Evolutionary conservation across 495 filamentous ascomycete species (phyloP).

Genomic region (Xylaria flabelliformis): DNA sequence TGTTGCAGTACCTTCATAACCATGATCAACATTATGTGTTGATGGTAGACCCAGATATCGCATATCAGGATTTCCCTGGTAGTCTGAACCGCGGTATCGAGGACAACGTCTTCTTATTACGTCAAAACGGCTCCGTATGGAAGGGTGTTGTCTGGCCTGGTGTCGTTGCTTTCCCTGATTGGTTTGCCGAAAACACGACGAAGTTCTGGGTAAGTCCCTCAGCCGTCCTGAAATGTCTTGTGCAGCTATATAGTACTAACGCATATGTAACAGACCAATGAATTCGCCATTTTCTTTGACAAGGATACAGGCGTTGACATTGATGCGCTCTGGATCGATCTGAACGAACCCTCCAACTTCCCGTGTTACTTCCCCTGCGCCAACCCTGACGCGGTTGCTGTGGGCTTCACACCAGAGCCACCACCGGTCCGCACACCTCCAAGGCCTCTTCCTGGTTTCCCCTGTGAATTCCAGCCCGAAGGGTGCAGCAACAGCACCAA

Average conservation of each 20-base stretch:
- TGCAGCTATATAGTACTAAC: neutral
- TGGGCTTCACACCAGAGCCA: conserved; percentile 68
- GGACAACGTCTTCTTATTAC: conserved; percentile 68
- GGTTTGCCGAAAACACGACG: conserved; percentile 73
- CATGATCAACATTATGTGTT: conserved; percentile 81
- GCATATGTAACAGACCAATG: conserved; percentile 48
- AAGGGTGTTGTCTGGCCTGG: conserved; percentile 88
- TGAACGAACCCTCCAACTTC: conserved; percentile 72
- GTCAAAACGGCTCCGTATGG: conserved; percentile 69
- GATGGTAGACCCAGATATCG: conserved; percentile 88
- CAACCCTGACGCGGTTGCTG: conserved; percentile 55
- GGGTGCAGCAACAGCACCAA: conserved; percentile 39
- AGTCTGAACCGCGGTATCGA: conserved; percentile 68
- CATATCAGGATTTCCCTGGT: conserved; percentile 66
- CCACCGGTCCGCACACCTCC: conserved; percentile 68
- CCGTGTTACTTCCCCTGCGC: conserved; percentile 81
- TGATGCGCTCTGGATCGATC: conserved; percentile 87
- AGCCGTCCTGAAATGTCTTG: too few relatives aligned
- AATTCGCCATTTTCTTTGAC: conserved; percentile 75
- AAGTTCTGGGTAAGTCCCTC: conserved; percentile 71
- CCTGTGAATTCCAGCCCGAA: conserved; percentile 71
- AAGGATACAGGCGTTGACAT: conserved; percentile 73
- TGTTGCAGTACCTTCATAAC: conserved; percentile 64
- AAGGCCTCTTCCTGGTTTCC: conserved; percentile 72
- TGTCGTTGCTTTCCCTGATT: conserved; percentile 80